Evolutionary conservation across 2,329 filamentous ascomycete genomes (phyloP).

Genomic region (Daldinia sp.): DNA sequence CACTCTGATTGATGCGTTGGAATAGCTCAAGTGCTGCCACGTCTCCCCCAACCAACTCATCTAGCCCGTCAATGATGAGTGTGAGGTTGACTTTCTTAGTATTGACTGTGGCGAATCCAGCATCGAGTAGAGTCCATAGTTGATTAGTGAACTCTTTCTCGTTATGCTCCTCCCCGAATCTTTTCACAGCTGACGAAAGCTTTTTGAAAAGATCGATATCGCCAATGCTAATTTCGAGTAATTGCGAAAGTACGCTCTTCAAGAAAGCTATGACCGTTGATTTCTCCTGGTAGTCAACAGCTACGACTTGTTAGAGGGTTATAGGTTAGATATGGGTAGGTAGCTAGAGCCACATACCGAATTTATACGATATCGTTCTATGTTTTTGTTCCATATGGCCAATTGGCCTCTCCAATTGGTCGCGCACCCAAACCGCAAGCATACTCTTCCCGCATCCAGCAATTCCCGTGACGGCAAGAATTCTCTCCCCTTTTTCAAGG

Average conservation of each 20-base stretch:
- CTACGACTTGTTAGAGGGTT: background rate
- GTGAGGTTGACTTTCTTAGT: conserved; percentile 48
- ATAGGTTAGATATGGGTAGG: background rate
- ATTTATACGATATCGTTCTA: conserved; percentile 54
- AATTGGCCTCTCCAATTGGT: conserved; percentile 55
- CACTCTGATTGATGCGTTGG: conserved; percentile 49
- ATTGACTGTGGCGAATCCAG: conserved; percentile 51
- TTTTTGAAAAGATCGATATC: background rate
- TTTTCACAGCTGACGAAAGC: background rate
- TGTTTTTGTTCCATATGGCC: conserved; percentile 50
- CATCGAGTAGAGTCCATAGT: conserved; percentile 52
- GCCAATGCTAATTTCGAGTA: background rate
- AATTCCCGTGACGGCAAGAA: conserved; percentile 53
- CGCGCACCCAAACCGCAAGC: conserved; percentile 56
- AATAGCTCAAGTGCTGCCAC: conserved; percentile 41
- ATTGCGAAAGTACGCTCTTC: background rate
- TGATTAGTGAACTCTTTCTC: background rate
- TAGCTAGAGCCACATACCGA: conserved; percentile 44
- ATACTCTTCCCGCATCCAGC: conserved; percentile 55
- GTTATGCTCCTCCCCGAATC: background rate
- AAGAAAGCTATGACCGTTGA: background rate
- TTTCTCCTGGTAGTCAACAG: background rate
- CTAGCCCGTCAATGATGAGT: conserved; percentile 55
- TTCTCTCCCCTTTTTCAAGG: conserved; percentile 51
- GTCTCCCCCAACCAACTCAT: conserved; percentile 42